Base-by-base conservation (phyloP, 192 early-diverging fungal species). In the Umbelopsis sp. region DNA sequence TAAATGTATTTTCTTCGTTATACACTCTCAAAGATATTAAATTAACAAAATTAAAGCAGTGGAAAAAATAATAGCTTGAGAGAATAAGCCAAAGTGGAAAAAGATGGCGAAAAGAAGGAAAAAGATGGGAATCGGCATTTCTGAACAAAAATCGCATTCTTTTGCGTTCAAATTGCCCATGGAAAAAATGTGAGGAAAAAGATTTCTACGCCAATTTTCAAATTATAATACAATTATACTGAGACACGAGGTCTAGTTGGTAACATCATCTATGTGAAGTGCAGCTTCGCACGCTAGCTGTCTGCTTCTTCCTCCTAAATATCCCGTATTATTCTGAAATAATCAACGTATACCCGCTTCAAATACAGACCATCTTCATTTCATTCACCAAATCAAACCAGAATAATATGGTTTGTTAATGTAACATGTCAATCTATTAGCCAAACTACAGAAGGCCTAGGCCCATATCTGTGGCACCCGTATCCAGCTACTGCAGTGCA, bases 81-180 rank as follows among this genome's bases (percentile, higher is more conserved):
- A n/a, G n/a, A n/a, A n/a, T n/a, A n/a, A n/a, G n/a, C n/a, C n/a
- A n/a, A 43, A 41, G 50, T 43, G 32, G 24, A 52, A 43, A 25
- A 71, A 71, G 54, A 71, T 65, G 62, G 62, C 11, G 43, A 71
- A 51, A 70, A 51, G 36, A 44, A 68, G n/a, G n/a, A 44, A 68
- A 68, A 44, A 25, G 25, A 20, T 22, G 22, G 24, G n/a, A 54
- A 47, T 49, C 32, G 45, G 17, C 12, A 31, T 24, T 50, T 34
- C 36, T 49, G 68, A 52, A 45, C 51, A 9, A 70, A 26, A 47
- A 38, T 36, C 31, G 32, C 51, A 52, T 70, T 70, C 12, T 70
- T 52, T 25, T 12, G 8, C 16, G 17, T 32, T 62, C 56, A 62
- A 62, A 62, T 62, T 62, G 56, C 56, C 56, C 56, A 62, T 62